Percentiles rank a stretch among this genome's conserved stretches.
These are phyloP conservation scores for Bacterosira constricta DNA, from an alignment of 108 stramenopile genomes.

Conservation along the genomic window DNA sequence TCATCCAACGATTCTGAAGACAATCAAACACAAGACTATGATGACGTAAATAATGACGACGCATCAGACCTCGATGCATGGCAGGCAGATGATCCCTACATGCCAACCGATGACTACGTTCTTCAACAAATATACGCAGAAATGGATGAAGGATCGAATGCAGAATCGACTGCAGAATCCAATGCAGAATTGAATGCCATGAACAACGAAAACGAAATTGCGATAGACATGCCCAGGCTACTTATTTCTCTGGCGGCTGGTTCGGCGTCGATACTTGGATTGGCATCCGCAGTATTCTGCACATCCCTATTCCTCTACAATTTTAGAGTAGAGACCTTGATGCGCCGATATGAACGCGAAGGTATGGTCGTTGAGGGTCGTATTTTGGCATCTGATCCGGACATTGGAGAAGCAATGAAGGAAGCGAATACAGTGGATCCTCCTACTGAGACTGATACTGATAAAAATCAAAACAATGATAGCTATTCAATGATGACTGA, in stretches of 20 bases:
- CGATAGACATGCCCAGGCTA: background rate
- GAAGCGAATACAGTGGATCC: background rate
- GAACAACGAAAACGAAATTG: background rate
- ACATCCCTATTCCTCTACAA: conserved; percentile 2
- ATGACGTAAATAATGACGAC: background rate
- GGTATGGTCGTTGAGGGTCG: background rate
- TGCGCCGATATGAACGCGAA: conserved; percentile 3
- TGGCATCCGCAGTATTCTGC: background rate
- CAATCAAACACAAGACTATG: too few species aligned
- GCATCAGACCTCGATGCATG: background rate
- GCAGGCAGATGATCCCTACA: conserved; percentile 5
- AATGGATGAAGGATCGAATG: background rate
- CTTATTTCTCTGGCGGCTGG: background rate
- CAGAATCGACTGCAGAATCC: too few species aligned
- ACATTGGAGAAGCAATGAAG: background rate
- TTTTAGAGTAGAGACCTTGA: background rate
- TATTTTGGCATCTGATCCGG: conserved; percentile 2
- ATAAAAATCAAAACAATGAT: conserved; percentile 2
- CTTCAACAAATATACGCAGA: background rate
- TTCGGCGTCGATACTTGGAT: background rate
- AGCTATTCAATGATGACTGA: conserved; percentile 13
- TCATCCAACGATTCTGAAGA: background rate
- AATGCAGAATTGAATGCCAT: background rate
- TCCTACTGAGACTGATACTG: too few species aligned
- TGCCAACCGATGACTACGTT: background rate